phyloP scores from a whole-genome alignment of 306 rosid genomes.

The Lupinus albus region DNA sequence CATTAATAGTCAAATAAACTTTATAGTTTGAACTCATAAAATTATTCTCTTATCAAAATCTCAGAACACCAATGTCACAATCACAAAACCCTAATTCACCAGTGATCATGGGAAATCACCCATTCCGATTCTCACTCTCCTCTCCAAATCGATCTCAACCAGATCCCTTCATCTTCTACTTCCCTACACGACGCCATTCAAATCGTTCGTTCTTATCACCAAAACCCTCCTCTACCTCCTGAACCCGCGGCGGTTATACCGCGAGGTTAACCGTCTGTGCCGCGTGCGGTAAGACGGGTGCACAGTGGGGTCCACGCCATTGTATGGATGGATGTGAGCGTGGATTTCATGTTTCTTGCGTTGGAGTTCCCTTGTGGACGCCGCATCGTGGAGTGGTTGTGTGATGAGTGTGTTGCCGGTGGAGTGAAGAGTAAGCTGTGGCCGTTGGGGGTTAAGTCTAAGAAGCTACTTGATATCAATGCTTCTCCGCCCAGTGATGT shows the following conservation, averaged over 20 bases:
- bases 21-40: no score
- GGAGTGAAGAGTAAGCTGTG: constrained; percentile 90
- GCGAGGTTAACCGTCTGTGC: constrained; percentile 44
- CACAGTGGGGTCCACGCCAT: constrained; percentile 50
- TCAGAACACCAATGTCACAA: constrained; percentile 47
- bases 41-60: no score
- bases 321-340: constrained; percentile 97
- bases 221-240: constrained; percentile 74
- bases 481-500: constrained; percentile 95
- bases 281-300: constrained; percentile 56
- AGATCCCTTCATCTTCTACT: constrained; percentile 88
- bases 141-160: constrained; percentile 88
- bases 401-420: constrained; percentile 63
- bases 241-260: constrained; percentile 67
- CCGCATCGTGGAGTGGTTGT: constrained; percentile 74
- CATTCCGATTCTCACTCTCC: constrained; percentile 66
- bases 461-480: constrained; percentile 83
- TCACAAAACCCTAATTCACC: constrained; percentile 46
- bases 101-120: constrained; percentile 74
- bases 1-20: no score
- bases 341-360: constrained; percentile 76
- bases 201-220: constrained; percentile 77
- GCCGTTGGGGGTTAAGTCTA: constrained; percentile 91
- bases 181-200: constrained; percentile 72
- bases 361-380: constrained; percentile 66